Conservation (phyloP, 352 stramenopile genomes). For the Pythium oligandrum region DNA sequence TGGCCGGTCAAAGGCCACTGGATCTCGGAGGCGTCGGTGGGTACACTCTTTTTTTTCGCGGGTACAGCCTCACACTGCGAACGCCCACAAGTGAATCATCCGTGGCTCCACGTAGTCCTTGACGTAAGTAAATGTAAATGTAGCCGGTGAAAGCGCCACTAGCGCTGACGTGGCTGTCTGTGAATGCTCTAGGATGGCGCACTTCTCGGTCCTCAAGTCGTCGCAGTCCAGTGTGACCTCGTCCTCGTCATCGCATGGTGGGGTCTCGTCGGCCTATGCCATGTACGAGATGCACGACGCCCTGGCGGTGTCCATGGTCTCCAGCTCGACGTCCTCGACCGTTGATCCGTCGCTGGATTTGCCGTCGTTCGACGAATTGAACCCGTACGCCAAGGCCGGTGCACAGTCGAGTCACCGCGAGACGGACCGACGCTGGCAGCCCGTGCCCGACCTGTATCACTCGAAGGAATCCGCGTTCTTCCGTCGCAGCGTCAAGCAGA, state of each 20-base stretch:
- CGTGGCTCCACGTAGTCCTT: no score
- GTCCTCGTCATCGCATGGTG: background rate
- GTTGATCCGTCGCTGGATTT: constrained; percentile 90
- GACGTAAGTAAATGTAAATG: no score
- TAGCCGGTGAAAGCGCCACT: no score
- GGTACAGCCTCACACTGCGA: no score
- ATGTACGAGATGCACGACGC: background rate
- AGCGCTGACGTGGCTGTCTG: no score
- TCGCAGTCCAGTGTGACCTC: background rate
- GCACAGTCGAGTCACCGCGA: constrained; percentile 18
- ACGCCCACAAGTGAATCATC: no score
- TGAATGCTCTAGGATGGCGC: no score
- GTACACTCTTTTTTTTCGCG: no score
- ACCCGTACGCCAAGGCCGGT: constrained; percentile 58
- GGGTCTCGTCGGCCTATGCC: background rate
- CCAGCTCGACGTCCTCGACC: constrained; percentile 36
- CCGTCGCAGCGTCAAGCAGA: constrained; percentile 60
- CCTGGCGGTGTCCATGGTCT: background rate
- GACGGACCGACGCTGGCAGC: constrained; percentile 70
- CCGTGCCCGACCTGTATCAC: constrained; percentile 64
- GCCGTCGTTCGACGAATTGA: constrained; percentile 68
- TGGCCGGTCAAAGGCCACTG: no score
- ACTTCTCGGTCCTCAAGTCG: no score
- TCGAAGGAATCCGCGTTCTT: constrained; percentile 84
- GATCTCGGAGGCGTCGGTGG: no score